A percentile compares a stretch with the other conserved stretches of the same genome.
Conservation (phyloP, 768 basidiomycete genomes). For the Lactarius trivialis region DNA sequence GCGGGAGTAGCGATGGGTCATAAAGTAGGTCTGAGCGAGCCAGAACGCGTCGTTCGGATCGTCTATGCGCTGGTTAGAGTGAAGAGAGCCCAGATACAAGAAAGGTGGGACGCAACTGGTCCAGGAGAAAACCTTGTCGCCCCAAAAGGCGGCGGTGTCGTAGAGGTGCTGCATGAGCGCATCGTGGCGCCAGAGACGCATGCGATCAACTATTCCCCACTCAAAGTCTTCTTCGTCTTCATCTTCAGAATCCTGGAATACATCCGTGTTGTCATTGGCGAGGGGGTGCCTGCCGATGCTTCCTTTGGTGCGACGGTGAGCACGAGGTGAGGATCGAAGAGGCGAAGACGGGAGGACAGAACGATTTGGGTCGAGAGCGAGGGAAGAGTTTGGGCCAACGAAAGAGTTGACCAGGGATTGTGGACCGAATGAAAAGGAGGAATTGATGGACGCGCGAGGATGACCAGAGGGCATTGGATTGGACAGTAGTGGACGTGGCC, state of each 20-base stretch:
- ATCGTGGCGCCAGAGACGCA: conserved; percentile 96
- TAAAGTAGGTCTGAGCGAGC: conserved; percentile 96
- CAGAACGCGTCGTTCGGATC: conserved; percentile 99
- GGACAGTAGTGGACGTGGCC: not conserved
- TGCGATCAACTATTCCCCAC: conserved; percentile 89
- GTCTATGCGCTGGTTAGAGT: conserved; percentile 38
- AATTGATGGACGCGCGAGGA: conserved; percentile 62
- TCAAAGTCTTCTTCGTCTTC: conserved; percentile 55
- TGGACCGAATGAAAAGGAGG: conserved; percentile 80
- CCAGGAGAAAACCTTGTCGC: conserved; percentile 93
- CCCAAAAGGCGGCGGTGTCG: conserved; percentile 97
- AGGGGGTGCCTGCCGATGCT: conserved; percentile 55
- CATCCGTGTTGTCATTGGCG: conserved; percentile 69
- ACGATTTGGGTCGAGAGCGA: conserved; percentile 71
- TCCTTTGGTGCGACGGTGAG: conserved; percentile 48
- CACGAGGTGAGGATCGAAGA: conserved; percentile 56
- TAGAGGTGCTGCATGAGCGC: conserved; percentile 98
- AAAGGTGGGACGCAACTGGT: conserved; percentile 55
- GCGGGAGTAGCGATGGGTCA: conserved; percentile 91
- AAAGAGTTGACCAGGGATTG: conserved; percentile 69
- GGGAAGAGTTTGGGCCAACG: conserved; percentile 55
- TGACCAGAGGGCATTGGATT: conserved; percentile 29
- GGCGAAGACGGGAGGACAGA: conserved; percentile 73
- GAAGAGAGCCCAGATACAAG: not conserved
- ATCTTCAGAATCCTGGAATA: conserved; percentile 62